Percentiles rank a stretch among this genome's conserved stretches.
Conservation (phyloP, 176 grass and related monocot species). For the Aegilops tauschii region DNA sequence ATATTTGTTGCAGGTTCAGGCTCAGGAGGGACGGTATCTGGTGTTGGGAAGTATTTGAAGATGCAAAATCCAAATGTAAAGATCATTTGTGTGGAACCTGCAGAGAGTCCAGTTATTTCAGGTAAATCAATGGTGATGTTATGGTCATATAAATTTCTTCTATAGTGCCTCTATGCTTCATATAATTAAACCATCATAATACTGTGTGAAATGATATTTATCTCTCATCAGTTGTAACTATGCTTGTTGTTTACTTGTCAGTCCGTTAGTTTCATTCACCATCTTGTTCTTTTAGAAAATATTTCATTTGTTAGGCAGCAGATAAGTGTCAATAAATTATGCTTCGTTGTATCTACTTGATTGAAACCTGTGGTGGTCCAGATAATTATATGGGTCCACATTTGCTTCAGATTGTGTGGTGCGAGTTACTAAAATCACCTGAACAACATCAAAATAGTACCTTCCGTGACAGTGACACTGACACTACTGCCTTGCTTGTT, state of each 20-base stretch:
- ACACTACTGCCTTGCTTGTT: background rate
- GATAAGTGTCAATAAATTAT: no score
- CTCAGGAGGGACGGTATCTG: conserved; percentile 69
- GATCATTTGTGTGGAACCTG: conserved; percentile 73
- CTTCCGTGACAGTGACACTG: background rate
- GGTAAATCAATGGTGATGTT: background rate
- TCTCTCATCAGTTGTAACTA: background rate
- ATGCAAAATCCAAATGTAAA: conserved; percentile 65
- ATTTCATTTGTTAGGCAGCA: no score
- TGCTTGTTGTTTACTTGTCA: background rate
- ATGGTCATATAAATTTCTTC: no score
- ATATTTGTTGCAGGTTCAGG: conserved; percentile 52
- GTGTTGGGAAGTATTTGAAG: conserved; percentile 74
- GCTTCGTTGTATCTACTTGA: background rate
- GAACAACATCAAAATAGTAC: background rate
- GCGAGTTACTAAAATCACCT: background rate
- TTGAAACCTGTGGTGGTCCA: background rate
- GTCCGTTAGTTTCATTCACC: background rate
- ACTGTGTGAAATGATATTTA: background rate
- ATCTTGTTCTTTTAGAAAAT: background rate
- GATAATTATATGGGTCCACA: background rate
- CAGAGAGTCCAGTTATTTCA: conserved; percentile 75
- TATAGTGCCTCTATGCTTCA: no score
- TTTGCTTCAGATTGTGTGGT: background rate
- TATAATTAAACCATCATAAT: background rate